Base-by-base conservation (phyloP, 148 eudicot species). In the Bassia scoparia region DNA sequence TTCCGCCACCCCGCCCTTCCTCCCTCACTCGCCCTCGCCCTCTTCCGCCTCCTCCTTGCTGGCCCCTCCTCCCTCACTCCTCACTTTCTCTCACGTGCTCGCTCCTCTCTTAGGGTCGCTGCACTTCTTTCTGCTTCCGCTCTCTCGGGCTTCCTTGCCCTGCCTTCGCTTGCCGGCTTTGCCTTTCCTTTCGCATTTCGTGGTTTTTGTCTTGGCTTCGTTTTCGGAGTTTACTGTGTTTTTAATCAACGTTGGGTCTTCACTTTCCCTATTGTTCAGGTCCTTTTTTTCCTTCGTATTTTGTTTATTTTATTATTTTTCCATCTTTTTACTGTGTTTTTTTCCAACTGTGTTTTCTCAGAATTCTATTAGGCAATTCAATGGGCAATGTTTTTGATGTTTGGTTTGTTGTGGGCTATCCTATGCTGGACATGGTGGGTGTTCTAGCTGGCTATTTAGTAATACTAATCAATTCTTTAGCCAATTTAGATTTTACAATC, bases 241-340 rank as follows among this genome's bases (percentile, higher is more conserved):
- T 88, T 80, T 67, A 63, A 41, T 69, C 83, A 79, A 73, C 76
- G 89, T 33, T 91, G 86, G 89, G 85, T 88, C 67, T 68, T 91
- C 70, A 74, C 80, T 76, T 95, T 95, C 58, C 96, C 99, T 13
- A 85, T 95, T 62, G 69, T 95, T 87, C 97, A 95, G 97, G 99
- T 95, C 34, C 66, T n/a, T 48, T 64, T 37, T 68, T 38, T 3
- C n/a, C 17, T 41, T 4, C 24, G 13, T 33, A 5, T 24, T 2
- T 23, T 2, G 3, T 27, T 63, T 29, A 7, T 37, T 29, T 34
- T 9, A 0, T 2, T 20, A 4, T 49, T 54, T 30, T 33, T 34
- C 27, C 29, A 13, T 48, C 0, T 10, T 29, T 1, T 10, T 18
- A 17, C 10, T 16, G 41, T 54, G 12, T 24, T 50, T 55, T 20